Conservation (phyloP, 2,329 filamentous ascomycete species). For the Aspergillus fumigatus region DNA sequence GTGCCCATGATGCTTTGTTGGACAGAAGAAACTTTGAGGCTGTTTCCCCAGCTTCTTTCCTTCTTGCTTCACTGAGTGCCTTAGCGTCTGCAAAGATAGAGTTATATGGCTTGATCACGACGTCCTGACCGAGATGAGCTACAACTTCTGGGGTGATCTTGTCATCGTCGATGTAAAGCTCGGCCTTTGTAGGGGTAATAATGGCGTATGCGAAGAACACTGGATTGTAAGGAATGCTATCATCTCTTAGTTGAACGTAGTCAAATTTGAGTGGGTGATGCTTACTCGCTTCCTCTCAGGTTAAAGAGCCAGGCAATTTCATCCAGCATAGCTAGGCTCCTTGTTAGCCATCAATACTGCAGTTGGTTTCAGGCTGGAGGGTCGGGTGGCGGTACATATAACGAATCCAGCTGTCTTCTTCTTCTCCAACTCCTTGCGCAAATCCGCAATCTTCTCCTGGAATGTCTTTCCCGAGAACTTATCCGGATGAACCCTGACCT, state of each 20-base stretch:
- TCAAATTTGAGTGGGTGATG: background rate
- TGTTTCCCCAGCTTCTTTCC: constrained; percentile 37
- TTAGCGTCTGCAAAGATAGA: constrained; percentile 75
- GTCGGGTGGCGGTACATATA: constrained; percentile 51
- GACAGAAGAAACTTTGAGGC: constrained; percentile 72
- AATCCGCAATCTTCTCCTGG: constrained; percentile 73
- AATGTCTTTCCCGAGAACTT: constrained; percentile 79
- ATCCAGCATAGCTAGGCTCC: constrained; percentile 68
- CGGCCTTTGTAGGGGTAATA: constrained; percentile 69
- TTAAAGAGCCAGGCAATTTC: constrained; percentile 99
- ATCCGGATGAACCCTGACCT: constrained; percentile 65
- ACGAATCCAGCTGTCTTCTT: constrained; percentile 84
- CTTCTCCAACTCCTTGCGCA: constrained; percentile 88
- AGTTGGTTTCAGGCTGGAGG: background rate
- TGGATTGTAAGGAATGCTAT: constrained; percentile 86
- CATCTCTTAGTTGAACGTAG: background rate
- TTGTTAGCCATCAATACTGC: constrained; percentile 9
- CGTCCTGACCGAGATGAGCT: constrained; percentile 63
- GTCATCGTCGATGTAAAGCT: constrained; percentile 75
- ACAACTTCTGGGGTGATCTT: constrained; percentile 69
- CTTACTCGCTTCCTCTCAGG: constrained; percentile 77
- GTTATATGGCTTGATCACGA: constrained; percentile 76
- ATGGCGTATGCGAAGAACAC: constrained; percentile 98
- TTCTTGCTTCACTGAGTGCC: constrained; percentile 51
- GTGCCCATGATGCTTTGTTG: constrained; percentile 86